Evolutionary conservation across 305 asterid species (phyloP).

Genomic region (Rubia peregrina): DNA sequence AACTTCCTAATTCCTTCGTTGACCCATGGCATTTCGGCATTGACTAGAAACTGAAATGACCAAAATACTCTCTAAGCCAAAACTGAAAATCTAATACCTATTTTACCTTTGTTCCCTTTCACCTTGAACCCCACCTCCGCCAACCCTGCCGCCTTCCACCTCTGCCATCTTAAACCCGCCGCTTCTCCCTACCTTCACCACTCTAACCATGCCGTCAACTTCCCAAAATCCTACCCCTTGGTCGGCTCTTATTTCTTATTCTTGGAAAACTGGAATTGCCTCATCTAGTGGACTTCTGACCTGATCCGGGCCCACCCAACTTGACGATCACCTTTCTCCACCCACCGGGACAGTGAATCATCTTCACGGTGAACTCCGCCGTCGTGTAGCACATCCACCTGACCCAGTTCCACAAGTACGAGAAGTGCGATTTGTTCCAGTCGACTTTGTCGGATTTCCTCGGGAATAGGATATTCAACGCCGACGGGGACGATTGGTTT

Average conservation of each 20-base stretch:
- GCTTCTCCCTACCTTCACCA: neutral
- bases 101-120: too few relatives aligned
- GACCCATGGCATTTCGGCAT: too few relatives aligned
- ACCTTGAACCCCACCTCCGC: too few relatives aligned
- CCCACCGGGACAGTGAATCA: conserved; percentile 26
- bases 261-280: conserved; percentile 30
- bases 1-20: too few relatives aligned
- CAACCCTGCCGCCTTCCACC: too few relatives aligned
- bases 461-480: conserved; percentile 51
- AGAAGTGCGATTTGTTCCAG: conserved; percentile 32
- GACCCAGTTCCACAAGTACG: conserved; percentile 43
- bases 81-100: too few relatives aligned
- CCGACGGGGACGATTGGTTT: conserved; percentile 49
- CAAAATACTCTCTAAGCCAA: too few relatives aligned
- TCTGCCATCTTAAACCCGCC: neutral
- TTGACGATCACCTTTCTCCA: conserved; percentile 39
- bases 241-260: conserved; percentile 37
- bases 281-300: conserved; percentile 48
- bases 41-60: too few relatives aligned
- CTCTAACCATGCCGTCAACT: conserved; percentile 4
- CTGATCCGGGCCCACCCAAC: conserved; percentile 21
- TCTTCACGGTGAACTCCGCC: conserved; percentile 47
- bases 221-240: conserved; percentile 40
- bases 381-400: conserved; percentile 49
- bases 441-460: conserved; percentile 35